phyloP scores from a whole-genome alignment of 140 eudicot genomes.

The Oenanthe javanica region DNA sequence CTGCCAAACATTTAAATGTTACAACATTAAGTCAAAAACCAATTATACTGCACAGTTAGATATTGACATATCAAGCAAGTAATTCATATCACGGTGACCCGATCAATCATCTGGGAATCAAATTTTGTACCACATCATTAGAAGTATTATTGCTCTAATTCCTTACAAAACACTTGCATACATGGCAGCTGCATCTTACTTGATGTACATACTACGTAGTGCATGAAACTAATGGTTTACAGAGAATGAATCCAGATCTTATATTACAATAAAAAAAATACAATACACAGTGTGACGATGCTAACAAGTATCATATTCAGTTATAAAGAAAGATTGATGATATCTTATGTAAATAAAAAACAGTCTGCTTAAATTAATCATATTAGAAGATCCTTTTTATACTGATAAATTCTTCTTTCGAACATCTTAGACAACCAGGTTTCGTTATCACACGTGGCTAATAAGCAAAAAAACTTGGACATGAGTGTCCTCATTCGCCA shows the following conservation, averaged over 20 bases:
- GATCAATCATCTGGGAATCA: not conserved
- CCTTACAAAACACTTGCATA: not conserved
- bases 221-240: not conserved
- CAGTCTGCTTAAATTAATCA: not conserved
- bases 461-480: not conserved
- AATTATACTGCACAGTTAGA: not conserved
- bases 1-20: constrained; percentile 21
- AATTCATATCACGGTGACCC: not conserved
- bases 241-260: not conserved
- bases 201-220: not conserved
- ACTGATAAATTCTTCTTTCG: not conserved
- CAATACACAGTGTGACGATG: not conserved
- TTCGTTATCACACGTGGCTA: not conserved
- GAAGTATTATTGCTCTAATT: not conserved
- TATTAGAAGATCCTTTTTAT: not conserved
- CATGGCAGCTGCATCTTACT: not conserved
- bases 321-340: not conserved
- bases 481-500: not conserved
- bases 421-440: not conserved
- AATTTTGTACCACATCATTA: not conserved
- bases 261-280: not conserved
- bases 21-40: not conserved
- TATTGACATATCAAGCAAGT: not conserved
- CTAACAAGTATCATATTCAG: not conserved
- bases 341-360: not conserved